Evolutionary conservation across 257 asterid genomes (phyloP).

Genomic region (Solanum microdontum): DNA sequence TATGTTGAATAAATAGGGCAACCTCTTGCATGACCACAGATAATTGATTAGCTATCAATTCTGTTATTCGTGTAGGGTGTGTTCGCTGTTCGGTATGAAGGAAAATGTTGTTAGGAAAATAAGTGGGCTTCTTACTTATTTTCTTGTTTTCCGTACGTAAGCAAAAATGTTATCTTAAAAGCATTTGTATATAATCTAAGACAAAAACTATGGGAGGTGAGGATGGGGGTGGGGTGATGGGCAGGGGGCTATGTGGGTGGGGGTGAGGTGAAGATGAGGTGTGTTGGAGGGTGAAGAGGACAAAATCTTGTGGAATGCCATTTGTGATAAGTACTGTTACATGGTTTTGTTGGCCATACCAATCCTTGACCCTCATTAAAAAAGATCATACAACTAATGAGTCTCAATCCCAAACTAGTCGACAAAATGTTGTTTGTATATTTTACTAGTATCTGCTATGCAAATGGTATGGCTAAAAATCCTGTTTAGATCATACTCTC

Average conservation of each 20-base stretch:
- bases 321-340: background rate
- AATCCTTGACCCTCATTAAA: background rate
- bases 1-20: background rate
- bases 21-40: background rate
- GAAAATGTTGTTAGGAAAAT: background rate
- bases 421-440: background rate
- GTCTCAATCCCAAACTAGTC: background rate
- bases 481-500: background rate
- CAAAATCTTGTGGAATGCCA: background rate
- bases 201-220: background rate
- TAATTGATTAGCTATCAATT: background rate
- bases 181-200: background rate
- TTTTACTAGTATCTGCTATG: background rate
- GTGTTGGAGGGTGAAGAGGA: background rate
- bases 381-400: background rate
- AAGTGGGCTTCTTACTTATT: background rate
- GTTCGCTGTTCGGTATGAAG: background rate
- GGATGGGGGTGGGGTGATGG: background rate
- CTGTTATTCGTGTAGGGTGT: background rate
- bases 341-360: background rate
- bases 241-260: background rate
- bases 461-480: background rate
- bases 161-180: background rate
- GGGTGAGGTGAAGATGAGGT: background rate
- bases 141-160: background rate